phyloP scores from a whole-genome alignment of 108 stramenopile species.

The Licmophora abbreviata region DNA sequence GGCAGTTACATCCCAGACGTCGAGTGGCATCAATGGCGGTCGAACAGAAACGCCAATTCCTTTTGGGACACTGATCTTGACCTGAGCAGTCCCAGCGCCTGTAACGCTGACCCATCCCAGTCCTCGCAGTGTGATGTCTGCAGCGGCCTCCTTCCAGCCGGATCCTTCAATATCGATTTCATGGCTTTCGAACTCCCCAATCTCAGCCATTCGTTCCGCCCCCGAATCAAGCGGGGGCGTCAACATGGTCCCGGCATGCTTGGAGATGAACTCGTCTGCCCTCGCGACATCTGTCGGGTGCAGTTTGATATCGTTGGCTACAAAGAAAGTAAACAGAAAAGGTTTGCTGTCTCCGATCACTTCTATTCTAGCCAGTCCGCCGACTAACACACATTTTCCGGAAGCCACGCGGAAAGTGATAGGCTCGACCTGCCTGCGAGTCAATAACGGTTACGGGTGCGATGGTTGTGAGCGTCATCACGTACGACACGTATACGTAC shows the following conservation, averaged over 20 bases:
- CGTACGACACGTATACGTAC: too few species aligned
- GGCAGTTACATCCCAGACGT: constrained; percentile 79
- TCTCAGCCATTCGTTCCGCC: constrained; percentile 62
- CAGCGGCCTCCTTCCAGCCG: constrained; percentile 93
- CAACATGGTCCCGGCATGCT: constrained; percentile 86
- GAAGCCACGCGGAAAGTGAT: constrained; percentile 72
- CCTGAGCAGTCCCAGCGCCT: constrained; percentile 72
- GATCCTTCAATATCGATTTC: constrained; percentile 76
- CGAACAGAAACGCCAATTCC: constrained; percentile 78
- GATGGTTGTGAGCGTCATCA: neutral
- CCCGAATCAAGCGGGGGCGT: constrained; percentile 85
- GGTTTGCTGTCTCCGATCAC: constrained; percentile 78
- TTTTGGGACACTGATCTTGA: constrained; percentile 75
- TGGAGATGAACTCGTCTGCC: constrained; percentile 73
- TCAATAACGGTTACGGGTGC: neutral
- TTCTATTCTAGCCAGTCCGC: constrained; percentile 79
- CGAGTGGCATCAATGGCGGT: constrained; percentile 87
- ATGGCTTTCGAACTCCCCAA: constrained; percentile 85
- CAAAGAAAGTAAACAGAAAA: constrained; percentile 92
- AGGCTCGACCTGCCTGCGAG: constrained; percentile 69
- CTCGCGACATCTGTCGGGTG: constrained; percentile 69
- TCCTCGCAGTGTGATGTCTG: constrained; percentile 88
- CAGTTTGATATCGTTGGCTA: constrained; percentile 91
- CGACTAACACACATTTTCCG: constrained; percentile 80
- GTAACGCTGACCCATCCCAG: constrained; percentile 97